Evolutionary conservation across 208 protist species (phyloP), one percentile per base, ranked within the genome.

Genomic region (Wallacemonas collosoma): DNA sequence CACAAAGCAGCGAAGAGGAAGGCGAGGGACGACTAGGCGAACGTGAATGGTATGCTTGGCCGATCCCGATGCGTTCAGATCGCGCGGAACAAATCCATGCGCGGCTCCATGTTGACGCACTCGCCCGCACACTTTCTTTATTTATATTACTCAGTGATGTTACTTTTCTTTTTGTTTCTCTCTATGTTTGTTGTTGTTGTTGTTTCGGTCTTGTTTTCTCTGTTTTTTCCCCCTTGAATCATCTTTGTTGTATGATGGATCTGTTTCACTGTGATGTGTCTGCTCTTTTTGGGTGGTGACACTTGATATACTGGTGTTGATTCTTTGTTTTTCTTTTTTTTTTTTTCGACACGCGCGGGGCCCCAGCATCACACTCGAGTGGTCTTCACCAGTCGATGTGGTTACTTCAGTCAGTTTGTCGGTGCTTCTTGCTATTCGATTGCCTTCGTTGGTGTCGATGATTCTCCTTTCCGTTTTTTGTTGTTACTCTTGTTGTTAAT

Each of bases 111-210:
- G 6, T 7, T 58, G 7, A 8, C 53, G 9, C 53, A 8, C 53
- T 58, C n/a, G 9, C 26, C 53, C 14, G 6, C n/a, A 7, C 26
- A n/a, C n/a, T 26, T 7, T 63, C 0, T 38, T 14, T 8, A n/a
- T 9, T 45, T 44, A n/a, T 63, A 17, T 44, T 63, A 60, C 55
- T 17, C 55, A 60, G 55, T 60, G 14, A 12, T 35, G 57, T 63
- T 44, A 63, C 26, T 63, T 40, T 17, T 63, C 17, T 72, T 72
- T 12, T 50, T 72, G 8, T 72, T 17, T 72, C 41, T 54, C 17
- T 63, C 15, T 58, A 7, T 43, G 7, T 70, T 47, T 58, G 9
- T 45, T 38, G 40, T 38, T 68, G 39, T 67, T 48, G 35, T 14
- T 40, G 5, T 71, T 72, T 26, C 15, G 4, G 26, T 72, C 35